Base-by-base conservation (phyloP, 139 green algal species). In the Deuterostichococcus epilithicus region DNA sequence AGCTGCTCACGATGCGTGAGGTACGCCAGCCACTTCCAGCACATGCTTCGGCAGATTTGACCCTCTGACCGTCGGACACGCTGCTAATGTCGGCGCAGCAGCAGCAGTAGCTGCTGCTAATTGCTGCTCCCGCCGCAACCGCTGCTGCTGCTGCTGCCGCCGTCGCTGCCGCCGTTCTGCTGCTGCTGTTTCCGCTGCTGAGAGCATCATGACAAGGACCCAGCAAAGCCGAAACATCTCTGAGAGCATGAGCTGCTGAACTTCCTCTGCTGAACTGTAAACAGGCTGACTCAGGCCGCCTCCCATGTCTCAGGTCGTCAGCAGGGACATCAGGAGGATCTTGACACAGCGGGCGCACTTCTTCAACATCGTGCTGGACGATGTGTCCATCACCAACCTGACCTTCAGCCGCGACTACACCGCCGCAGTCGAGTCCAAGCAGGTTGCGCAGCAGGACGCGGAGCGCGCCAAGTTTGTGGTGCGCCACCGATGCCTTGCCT, bases 351-450 rank as follows among this genome's bases (percentile, higher is more conserved):
- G 96, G 3, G 96, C 95, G 5, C 72, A 71, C 25, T 89, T 89
- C 78, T 99, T 99, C 86, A 94, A 98, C 86, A 96, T 99, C n/a
- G 79, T 96, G 30, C 80, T 99, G 42, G 96, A 99, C 60, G 96
- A 99, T 78, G 96, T 99, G 58, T 98, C 96, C 70, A 99, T 99
- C 87, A 99, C 96, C 66, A 76, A 99, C 63, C 89, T 99, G 28
- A 98, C 92, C 30, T 99, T 99, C 89, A 90, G 84, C 75, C 87
- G 92, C 42, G 93, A 98, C 87, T 99, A 99, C 86, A 98, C 95
- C 4, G 80, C 85, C 6, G 96, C 96, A 13, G 91, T 99, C 30
- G 96, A 99, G 85, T 91, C 94, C n/a, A 99, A 99, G 92, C 92
- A 97, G 81, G 92, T 99, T 37, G 94, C 95, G 66, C 95, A 98